Evolutionary conservation across 106 monocot species (phyloP).

Genomic region (Acorus gramineus): DNA sequence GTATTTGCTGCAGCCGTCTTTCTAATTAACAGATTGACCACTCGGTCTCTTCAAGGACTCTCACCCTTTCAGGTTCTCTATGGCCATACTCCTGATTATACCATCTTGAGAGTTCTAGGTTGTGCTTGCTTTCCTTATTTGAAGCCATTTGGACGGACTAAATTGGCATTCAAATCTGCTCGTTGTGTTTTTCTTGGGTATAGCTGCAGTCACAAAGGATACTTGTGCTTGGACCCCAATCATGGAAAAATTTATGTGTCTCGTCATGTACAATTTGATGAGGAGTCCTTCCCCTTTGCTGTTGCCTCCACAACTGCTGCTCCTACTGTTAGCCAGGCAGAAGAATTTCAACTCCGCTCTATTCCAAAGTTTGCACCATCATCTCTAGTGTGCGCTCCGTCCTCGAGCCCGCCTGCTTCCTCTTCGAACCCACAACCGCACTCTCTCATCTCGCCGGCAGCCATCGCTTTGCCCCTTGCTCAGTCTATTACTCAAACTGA

Average conservation of each 20-base stretch:
- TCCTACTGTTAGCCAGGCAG: no score
- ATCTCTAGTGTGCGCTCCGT: no score
- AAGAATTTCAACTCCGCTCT: no score
- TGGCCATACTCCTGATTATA: not conserved
- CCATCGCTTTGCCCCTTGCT: no score
- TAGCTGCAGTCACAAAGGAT: not conserved
- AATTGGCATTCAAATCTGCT: not conserved
- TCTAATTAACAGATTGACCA: constrained; percentile 3
- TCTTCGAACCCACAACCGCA: no score
- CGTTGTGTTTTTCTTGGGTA: constrained; percentile 8
- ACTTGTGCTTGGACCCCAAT: not conserved
- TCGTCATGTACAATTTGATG: constrained; percentile 6
- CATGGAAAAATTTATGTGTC: not conserved
- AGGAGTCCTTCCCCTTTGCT: no score
- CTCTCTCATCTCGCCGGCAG: no score
- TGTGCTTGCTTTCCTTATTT: constrained; percentile 6
- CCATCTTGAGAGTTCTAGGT: not conserved
- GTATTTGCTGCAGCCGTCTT: not conserved
- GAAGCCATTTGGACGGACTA: not conserved
- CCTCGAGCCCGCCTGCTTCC: no score
- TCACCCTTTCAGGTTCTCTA: not conserved
- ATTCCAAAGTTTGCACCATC: no score
- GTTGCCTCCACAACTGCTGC: no score
- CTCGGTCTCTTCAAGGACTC: not conserved
- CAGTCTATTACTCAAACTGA: no score